These are phyloP conservation scores for Mimosa bimucronata DNA, from an alignment of 306 rosid species.

Conservation along the genomic window DNA sequence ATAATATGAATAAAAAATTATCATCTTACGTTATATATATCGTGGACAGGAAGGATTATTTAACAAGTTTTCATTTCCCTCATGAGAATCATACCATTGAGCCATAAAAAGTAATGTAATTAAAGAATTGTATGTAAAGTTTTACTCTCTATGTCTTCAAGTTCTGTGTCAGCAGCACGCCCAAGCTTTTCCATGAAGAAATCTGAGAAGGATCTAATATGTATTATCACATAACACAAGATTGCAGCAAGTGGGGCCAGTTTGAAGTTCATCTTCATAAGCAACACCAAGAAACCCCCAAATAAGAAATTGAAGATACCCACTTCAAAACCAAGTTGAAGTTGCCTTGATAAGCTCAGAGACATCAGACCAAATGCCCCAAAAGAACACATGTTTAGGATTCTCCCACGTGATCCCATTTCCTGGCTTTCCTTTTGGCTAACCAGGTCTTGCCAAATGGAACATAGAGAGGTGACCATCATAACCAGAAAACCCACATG, in stretches of 20 bases:
- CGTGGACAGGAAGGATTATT: too few relatives aligned
- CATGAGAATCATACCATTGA: not conserved
- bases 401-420: not conserved
- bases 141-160: not conserved
- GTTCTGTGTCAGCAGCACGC: not conserved
- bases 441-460: not conserved
- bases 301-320: not conserved
- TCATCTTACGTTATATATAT: too few relatives aligned
- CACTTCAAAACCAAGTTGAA: not conserved
- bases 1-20: too few relatives aligned
- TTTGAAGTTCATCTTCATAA: conserved; percentile 12
- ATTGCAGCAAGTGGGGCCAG: not conserved
- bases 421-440: not conserved
- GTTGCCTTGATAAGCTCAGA: not conserved
- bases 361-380: conserved; percentile 15
- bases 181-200: not conserved
- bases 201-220: not conserved
- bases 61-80: not conserved
- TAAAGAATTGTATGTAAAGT: too few relatives aligned
- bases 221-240: not conserved
- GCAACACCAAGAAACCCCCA: not conserved
- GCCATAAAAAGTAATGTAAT: too few relatives aligned
- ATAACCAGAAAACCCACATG: not conserved
- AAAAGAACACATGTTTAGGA: not conserved
- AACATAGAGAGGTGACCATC: conserved; percentile 8